These are phyloP conservation scores for Pseudogymnoascus sp. DNA, from an alignment of 2,329 filamentous ascomycete species.

Conservation along the genomic window DNA sequence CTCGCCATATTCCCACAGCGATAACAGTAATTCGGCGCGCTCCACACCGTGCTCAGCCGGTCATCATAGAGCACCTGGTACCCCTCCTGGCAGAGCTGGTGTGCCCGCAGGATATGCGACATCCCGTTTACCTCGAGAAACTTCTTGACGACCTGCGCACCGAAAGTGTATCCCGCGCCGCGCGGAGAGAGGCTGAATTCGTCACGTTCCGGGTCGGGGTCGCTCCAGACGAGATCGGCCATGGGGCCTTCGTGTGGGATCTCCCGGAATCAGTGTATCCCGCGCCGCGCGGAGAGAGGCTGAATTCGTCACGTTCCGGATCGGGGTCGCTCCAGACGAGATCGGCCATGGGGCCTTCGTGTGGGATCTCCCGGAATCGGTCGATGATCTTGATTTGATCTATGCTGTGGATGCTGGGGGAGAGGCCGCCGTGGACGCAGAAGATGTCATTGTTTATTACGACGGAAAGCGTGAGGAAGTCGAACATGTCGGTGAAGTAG, in stretches of 20 bases:
- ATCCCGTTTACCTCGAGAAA: slow-evolving; percentile 96
- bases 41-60: slow-evolving; percentile 92
- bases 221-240: slow-evolving; percentile 98
- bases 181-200: slow-evolving; percentile 92
- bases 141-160: slow-evolving; percentile 95
- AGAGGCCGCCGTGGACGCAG: slow-evolving; percentile 90
- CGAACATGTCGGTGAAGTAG: slow-evolving; percentile 99
- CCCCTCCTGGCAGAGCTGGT: slow-evolving; percentile 96
- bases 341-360: slow-evolving; percentile 99
- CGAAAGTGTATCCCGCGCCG: slow-evolving; percentile 94
- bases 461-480: slow-evolving; percentile 91
- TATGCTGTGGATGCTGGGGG: slow-evolving; percentile 90
- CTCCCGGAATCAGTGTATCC: slow-evolving; percentile 92
- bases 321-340: slow-evolving; percentile 98
- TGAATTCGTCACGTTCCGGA: slow-evolving; percentile 95
- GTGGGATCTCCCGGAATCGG: slow-evolving; percentile 94
- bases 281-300: slow-evolving; percentile 81
- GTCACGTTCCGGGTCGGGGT: slow-evolving; percentile 93
- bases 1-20: slow-evolving; percentile 95
- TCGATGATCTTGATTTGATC: slow-evolving; percentile 99
- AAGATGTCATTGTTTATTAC: slow-evolving; percentile 99
- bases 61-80: slow-evolving; percentile 97
- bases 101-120: slow-evolving; percentile 95
- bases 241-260: slow-evolving; percentile 98
- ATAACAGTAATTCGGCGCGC: slow-evolving; percentile 77